These are phyloP conservation scores for Microcera coccophila DNA, from an alignment of 2,329 filamentous ascomycete genomes.

Conservation along the genomic window DNA sequence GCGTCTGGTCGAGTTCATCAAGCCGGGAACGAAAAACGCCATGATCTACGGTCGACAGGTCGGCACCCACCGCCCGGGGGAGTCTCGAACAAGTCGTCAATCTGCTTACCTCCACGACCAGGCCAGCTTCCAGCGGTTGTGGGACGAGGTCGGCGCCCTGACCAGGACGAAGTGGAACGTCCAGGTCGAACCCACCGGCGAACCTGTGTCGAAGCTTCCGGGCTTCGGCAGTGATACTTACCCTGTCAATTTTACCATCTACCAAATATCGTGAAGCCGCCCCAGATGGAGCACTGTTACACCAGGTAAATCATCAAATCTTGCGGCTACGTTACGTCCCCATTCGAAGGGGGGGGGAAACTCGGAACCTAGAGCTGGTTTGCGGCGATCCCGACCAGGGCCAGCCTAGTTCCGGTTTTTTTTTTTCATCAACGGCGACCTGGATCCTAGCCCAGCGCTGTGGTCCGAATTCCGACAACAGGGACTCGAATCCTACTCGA, in stretches of 20 bases:
- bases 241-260: slow-evolving; percentile 34
- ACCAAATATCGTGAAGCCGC: slow-evolving; percentile 32
- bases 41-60: slow-evolving; percentile 52
- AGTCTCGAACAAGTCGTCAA: slow-evolving; percentile 15
- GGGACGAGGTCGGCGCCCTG: slow-evolving; percentile 48
- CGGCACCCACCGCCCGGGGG: slow-evolving; percentile 33
- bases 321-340: too few relatives aligned
- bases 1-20: slow-evolving; percentile 44
- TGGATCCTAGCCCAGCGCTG: slow-evolving; percentile 9
- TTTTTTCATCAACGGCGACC: slow-evolving; percentile 13
- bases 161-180: slow-evolving; percentile 50
- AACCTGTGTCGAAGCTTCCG: slow-evolving; percentile 21
- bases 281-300: too few relatives aligned
- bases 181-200: slow-evolving; percentile 34
- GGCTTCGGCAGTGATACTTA: slow-evolving; percentile 25
- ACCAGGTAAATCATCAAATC: too few relatives aligned
- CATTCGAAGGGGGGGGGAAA: too few relatives aligned
- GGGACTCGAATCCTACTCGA: neutral
- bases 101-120: slow-evolving; percentile 46
- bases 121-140: slow-evolving; percentile 48
- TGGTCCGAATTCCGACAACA: slow-evolving; percentile 5
- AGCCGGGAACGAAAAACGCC: slow-evolving; percentile 40
- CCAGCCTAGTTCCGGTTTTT: slow-evolving; percentile 12
- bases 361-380: slow-evolving; percentile 13
- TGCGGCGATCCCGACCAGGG: slow-evolving; percentile 10